These are phyloP conservation scores for Hibiscus syriacus DNA, from an alignment of 345 rosid genomes.

Conservation along the genomic window DNA sequence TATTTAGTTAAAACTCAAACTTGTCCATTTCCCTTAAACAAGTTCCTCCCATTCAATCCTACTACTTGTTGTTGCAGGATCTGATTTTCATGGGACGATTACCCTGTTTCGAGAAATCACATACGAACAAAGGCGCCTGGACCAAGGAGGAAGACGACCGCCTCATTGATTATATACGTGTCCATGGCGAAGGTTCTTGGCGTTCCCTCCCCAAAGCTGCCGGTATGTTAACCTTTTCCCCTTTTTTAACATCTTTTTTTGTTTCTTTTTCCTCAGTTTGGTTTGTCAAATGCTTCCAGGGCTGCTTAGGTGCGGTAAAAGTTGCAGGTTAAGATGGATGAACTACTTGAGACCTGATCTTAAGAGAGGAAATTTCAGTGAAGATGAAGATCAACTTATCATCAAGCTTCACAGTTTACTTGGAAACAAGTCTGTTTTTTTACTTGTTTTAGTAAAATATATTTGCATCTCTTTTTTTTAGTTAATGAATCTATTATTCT, in stretches of 20 bases:
- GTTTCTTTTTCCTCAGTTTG: not conserved
- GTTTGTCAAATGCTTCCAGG: slow-evolving; percentile 24
- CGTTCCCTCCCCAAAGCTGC: slow-evolving; percentile 88
- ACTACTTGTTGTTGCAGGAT: no score
- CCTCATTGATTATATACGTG: slow-evolving; percentile 60
- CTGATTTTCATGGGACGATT: slow-evolving; percentile 83
- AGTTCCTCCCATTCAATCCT: no score
- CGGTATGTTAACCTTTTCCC: slow-evolving; percentile 19
- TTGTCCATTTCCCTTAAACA: no score
- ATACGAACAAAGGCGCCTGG: slow-evolving; percentile 44
- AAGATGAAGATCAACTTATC: slow-evolving; percentile 74
- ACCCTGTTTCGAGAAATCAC: slow-evolving; percentile 84
- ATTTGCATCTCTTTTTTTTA: not conserved
- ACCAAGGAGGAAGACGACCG: slow-evolving; percentile 66
- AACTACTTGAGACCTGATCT: slow-evolving; percentile 73
- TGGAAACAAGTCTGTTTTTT: slow-evolving; percentile 60
- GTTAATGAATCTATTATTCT: not conserved
- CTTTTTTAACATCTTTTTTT: not conserved
- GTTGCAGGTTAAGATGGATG: slow-evolving; percentile 25
- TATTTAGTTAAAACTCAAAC: not conserved
- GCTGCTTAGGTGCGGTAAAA: slow-evolving; percentile 71
- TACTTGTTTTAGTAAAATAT: not conserved
- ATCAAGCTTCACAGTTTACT: slow-evolving; percentile 67
- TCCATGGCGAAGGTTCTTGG: slow-evolving; percentile 89
- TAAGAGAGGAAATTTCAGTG: slow-evolving; percentile 79